Evolutionary conservation across 306 rosid species (phyloP).

Genomic region (Vicia sativa): DNA sequence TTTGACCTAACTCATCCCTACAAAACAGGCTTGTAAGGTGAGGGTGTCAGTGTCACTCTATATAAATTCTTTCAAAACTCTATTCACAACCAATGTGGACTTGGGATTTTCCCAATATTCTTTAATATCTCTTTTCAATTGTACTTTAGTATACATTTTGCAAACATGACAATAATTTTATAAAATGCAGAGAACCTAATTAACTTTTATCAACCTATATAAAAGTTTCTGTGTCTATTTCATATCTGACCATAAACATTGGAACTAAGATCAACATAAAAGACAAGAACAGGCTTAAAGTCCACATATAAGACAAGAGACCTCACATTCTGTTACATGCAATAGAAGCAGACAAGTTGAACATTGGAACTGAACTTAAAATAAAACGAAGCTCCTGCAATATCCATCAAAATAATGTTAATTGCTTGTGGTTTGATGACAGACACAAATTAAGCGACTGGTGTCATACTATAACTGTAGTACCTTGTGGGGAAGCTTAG

Average conservation of each 20-base stretch:
- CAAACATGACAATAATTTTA: slow-evolving; percentile 4
- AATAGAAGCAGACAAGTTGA: slow-evolving; percentile 90
- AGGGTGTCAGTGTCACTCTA: no score
- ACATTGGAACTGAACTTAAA: slow-evolving; percentile 78
- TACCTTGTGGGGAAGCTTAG: slow-evolving; percentile 99
- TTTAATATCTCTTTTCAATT: background rate
- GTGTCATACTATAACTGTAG: slow-evolving; percentile 3
- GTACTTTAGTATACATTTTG: slow-evolving; percentile 1
- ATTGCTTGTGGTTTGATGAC: slow-evolving; percentile 15
- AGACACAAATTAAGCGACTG: slow-evolving; percentile 10
- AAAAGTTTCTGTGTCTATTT: background rate
- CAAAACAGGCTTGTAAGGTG: no score
- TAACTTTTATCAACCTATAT: slow-evolving; percentile 4
- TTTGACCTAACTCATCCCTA: no score
- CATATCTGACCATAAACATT: slow-evolving; percentile 3
- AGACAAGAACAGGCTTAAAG: background rate
- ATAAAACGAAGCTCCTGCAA: slow-evolving; percentile 97
- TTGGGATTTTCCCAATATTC: background rate
- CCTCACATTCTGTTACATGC: slow-evolving; percentile 84
- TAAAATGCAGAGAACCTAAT: slow-evolving; percentile 30
- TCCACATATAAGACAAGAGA: slow-evolving; percentile 9
- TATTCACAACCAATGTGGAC: no score
- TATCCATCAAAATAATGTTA: slow-evolving; percentile 36
- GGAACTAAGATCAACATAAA: slow-evolving; percentile 23
- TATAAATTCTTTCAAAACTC: no score